These are phyloP conservation scores for Penicillium sp. DNA, from an alignment of 2,329 filamentous ascomycete species.

Conservation along the genomic window DNA sequence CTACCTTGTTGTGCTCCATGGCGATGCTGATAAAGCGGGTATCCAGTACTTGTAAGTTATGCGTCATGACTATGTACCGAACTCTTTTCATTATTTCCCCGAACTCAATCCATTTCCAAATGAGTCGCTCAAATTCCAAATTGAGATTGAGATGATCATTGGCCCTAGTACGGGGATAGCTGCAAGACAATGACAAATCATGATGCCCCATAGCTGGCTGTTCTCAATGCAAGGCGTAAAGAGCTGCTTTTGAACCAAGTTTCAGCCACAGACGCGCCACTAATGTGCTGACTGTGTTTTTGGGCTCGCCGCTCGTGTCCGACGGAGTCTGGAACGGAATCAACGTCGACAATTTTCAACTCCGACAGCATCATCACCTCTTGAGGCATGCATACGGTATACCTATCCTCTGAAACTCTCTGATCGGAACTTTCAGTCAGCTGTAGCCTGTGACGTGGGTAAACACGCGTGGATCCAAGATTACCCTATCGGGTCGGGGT, in stretches of 20 bases:
- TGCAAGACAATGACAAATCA: constrained; percentile 17
- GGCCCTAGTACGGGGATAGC: neutral
- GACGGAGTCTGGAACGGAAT: too few relatives aligned
- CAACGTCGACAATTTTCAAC: too few relatives aligned
- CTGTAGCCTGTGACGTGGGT: constrained; percentile 67
- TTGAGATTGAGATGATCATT: neutral
- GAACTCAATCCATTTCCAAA: constrained; percentile 1
- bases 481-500: constrained; percentile 68
- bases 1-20: neutral
- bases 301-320: too few relatives aligned
- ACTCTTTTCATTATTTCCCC: neutral
- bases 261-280: constrained; percentile 48
- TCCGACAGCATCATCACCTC: too few relatives aligned
- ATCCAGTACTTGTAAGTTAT: neutral
- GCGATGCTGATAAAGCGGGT: neutral
- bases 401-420: neutral
- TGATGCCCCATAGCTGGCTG: constrained; percentile 30
- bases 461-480: constrained; percentile 71
- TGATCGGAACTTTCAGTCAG: constrained; percentile 24
- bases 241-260: neutral
- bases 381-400: too few relatives aligned
- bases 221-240: neutral
- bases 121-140: constrained; percentile 12
- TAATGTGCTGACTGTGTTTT: too few relatives aligned
- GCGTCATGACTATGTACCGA: neutral